These are phyloP conservation scores for Cutaneotrichosporon dermatis DNA, from an alignment of 1,284 basidiomycete species.

Conservation along the genomic window DNA sequence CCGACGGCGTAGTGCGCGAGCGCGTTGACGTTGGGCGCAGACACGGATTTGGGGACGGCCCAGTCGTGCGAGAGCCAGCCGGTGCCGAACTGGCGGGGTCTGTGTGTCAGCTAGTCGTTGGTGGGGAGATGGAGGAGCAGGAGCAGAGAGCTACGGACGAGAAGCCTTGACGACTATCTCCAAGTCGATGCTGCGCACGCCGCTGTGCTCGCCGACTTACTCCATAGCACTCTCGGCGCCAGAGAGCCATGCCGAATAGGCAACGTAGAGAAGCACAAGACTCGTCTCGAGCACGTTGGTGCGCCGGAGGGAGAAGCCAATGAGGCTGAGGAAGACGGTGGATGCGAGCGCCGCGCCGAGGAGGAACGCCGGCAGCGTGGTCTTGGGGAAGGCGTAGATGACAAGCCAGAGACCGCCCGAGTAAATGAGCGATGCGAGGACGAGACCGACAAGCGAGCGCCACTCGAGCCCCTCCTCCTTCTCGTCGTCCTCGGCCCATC, in stretches of 20 bases:
- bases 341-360: conserved; percentile 46
- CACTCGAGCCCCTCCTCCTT: conserved; percentile 47
- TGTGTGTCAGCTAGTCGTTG: conserved; percentile 20
- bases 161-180: no score
- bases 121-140: no score
- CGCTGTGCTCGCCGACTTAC: conserved; percentile 37
- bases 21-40: conserved; percentile 19
- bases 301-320: conserved; percentile 78
- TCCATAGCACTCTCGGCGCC: conserved; percentile 45
- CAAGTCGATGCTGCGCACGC: no score
- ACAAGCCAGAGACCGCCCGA: conserved; percentile 44
- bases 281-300: conserved; percentile 92
- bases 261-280: conserved; percentile 76
- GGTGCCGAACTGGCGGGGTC: conserved; percentile 41
- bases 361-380: conserved; percentile 40
- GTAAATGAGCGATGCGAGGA: conserved; percentile 45
- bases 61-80: conserved; percentile 36
- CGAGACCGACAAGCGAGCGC: conserved; percentile 44
- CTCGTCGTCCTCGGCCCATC: conserved; percentile 50
- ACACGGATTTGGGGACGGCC: conserved; percentile 15
- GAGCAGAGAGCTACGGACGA: no score
- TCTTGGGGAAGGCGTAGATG: conserved; percentile 29
- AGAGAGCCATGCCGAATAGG: conserved; percentile 52
- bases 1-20: conserved; percentile 28
- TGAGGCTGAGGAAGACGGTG: conserved; percentile 74